Conservation (phyloP, 352 stramenopile species). For the Blastocystis sp. region DNA sequence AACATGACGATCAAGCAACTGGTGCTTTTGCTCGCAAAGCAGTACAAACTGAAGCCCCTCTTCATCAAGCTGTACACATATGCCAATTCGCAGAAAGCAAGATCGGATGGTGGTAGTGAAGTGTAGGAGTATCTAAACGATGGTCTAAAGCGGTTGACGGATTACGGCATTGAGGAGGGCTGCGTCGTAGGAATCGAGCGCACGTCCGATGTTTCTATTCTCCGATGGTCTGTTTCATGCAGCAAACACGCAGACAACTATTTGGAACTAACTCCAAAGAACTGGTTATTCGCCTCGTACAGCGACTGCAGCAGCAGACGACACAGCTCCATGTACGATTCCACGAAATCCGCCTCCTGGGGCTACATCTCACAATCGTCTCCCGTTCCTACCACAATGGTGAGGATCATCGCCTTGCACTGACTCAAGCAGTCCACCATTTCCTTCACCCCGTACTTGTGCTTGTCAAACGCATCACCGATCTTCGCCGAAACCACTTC, state of each 20-base stretch:
- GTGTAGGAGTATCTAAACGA: neutral
- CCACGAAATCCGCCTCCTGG: neutral
- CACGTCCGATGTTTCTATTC: neutral
- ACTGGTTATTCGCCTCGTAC: neutral
- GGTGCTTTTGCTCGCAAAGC: neutral
- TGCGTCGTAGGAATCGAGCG: neutral
- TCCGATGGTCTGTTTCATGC: slow-evolving; percentile 16
- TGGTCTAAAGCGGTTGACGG: slow-evolving; percentile 3
- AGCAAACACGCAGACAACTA: slow-evolving; percentile 27
- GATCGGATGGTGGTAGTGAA: neutral
- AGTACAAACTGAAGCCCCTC: neutral
- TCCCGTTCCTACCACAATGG: neutral
- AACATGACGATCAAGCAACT: neutral
- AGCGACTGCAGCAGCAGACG: slow-evolving; percentile 13
- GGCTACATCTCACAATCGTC: neutral
- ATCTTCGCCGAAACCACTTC: slow-evolving; percentile 42
- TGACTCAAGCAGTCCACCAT: slow-evolving; percentile 6
- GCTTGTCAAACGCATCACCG: slow-evolving; percentile 29
- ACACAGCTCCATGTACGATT: slow-evolving; percentile 16
- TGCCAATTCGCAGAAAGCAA: neutral
- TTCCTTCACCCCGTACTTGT: neutral
- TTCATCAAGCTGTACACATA: neutral
- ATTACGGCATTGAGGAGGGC: slow-evolving; percentile 22
- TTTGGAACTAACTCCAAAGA: slow-evolving; percentile 3
- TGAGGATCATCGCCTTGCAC: slow-evolving; percentile 26